phyloP scores from a whole-genome alignment of 2,329 filamentous ascomycete genomes.

The Davidsoniella virescens region DNA sequence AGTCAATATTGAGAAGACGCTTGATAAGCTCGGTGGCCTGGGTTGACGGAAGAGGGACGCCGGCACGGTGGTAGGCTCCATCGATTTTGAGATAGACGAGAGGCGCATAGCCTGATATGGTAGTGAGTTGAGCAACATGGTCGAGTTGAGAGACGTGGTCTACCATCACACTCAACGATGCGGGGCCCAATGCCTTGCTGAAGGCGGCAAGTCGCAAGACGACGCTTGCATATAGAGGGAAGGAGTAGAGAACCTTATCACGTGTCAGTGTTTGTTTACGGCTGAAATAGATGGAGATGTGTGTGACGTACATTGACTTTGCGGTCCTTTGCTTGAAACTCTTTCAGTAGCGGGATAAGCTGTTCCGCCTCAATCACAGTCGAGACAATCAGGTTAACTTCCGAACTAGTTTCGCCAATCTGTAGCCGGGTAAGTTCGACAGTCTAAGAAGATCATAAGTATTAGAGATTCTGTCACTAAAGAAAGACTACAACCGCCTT shows the following conservation, averaged over 20 bases:
- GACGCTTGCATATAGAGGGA: slow-evolving; percentile 48
- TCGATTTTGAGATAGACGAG: slow-evolving; percentile 59
- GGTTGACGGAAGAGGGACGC: slow-evolving; percentile 36
- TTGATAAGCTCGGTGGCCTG: slow-evolving; percentile 31
- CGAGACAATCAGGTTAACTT: slow-evolving; percentile 50
- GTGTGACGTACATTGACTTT: slow-evolving; percentile 37
- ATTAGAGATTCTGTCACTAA: no score
- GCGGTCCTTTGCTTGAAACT: slow-evolving; percentile 37
- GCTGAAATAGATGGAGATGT: neutral
- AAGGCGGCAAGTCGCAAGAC: slow-evolving; percentile 43
- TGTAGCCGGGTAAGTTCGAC: slow-evolving; percentile 49
- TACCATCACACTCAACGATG: slow-evolving; percentile 46
- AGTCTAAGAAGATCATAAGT: slow-evolving; percentile 30
- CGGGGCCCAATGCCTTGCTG: slow-evolving; percentile 36
- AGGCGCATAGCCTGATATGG: slow-evolving; percentile 29
- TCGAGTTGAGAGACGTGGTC: slow-evolving; percentile 50
- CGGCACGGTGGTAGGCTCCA: slow-evolving; percentile 55
- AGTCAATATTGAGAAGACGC: slow-evolving; percentile 27
- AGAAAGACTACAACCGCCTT: no score
- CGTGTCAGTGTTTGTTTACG: neutral
- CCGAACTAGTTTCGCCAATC: slow-evolving; percentile 37
- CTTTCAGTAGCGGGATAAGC: slow-evolving; percentile 41
- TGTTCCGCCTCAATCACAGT: slow-evolving; percentile 61
- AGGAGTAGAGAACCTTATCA: slow-evolving; percentile 48
- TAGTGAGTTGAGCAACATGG: slow-evolving; percentile 26